A percentile compares a stretch with the other conserved stretches of the same genome.
These are phyloP conservation scores for Gracilaria domingensis DNA, from an alignment of 23 red algal species.

Conservation along the genomic window DNA sequence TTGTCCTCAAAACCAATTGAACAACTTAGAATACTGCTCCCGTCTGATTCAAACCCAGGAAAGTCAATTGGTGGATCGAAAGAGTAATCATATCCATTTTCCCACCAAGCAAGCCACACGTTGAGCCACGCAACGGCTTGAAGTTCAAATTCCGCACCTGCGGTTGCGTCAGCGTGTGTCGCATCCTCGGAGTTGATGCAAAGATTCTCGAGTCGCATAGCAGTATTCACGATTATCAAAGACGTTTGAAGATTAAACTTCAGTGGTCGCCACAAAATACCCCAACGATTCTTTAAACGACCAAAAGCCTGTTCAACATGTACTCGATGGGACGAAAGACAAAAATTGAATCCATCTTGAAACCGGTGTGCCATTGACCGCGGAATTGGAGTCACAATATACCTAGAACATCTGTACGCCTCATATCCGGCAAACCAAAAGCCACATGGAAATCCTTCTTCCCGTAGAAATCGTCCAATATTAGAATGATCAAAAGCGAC, in stretches of 20 bases:
- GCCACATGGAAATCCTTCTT: not conserved
- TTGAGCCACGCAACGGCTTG: not conserved
- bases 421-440: constrained; percentile 37
- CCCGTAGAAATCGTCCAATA: not conserved
- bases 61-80: not conserved
- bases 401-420: constrained; percentile 2
- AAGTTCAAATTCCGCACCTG: not conserved
- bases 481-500: not conserved
- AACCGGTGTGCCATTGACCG: not conserved
- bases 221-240: no score
- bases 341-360: constrained; percentile 40
- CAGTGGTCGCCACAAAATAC: not conserved
- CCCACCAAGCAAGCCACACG: not conserved
- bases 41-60: not conserved
- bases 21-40: not conserved
- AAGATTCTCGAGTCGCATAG: no score
- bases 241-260: not conserved
- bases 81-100: not conserved
- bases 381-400: constrained; percentile 20
- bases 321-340: not conserved
- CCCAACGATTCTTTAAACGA: not conserved
- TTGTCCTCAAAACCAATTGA: not conserved
- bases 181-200: no score
- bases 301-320: constrained; percentile 37
- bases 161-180: no score